Base-by-base conservation (phyloP, 805 yeast species). In the Candida tammaniensis region DNA sequence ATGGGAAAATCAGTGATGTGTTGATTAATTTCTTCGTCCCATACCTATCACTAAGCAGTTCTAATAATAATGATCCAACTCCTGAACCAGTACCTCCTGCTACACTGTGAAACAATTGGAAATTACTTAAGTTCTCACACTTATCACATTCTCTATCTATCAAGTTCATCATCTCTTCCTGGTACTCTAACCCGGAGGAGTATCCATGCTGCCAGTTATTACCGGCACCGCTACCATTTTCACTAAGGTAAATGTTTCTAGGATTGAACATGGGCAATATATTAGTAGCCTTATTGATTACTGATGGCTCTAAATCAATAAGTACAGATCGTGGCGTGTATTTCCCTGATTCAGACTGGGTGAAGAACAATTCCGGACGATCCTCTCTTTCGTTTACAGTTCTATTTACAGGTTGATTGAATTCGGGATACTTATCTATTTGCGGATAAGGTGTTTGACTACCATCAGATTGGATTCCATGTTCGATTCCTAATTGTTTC, bases 41-140 rank as follows among this genome's bases (percentile, higher is more conserved):
- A 54, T 79, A 91, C 35, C 87, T 65, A 55, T 93, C 98, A 37
- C 78, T 76, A 37, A 94, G 57, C 11, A 78, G 66, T 55, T 93
- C 97, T 24, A 93, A 59, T 27, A 93, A 47, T 37, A 75, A 74
- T 0, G 95, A 85, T 1, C 98, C 98, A 23, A 88, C 76, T 3
- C 99, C 98, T 0, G 96, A 85, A 0, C 99, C 99, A 0, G 98
- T 93, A 24, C 99, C 99, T 23, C 99, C 99, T 0, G 97, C 98
- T 4, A 93, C 95, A 4, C 96, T 84, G 59, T 93, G 98, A 33
- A 89, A 58, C 44, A 93, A 62, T 65, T 88, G 95, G 57, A 93
- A 93, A 4, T 94, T 95, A 44, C 89, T 93, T 34, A 88, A 64
- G 36, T 82, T 82, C 43, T 94, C 98, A 46, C 95, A 82, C 20